Base-by-base conservation (phyloP, 2,329 filamentous ascomycete species). In the Coniochaeta ligniaria region DNA sequence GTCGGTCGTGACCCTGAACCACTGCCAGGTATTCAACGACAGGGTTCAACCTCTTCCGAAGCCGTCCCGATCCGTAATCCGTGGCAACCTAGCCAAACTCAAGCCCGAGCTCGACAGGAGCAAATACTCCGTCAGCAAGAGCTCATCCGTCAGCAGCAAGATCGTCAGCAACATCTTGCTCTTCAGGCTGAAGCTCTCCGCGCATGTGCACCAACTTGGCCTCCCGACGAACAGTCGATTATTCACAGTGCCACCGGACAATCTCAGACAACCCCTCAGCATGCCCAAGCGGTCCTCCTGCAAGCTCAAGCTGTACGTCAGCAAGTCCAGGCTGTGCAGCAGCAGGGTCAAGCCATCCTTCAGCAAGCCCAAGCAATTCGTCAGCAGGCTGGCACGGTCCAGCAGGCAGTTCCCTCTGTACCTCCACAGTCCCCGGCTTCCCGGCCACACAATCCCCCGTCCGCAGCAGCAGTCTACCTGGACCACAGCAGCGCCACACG, bases 401-500 rank as follows among this genome's bases (percentile, higher is more conserved):
- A 36, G 12, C 35, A 36, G 12, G 12, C 12, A 36, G 8, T 14
- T 12, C 8, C 35, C 3, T 36, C 38, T 4, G 38, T 43, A 3
- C 6, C 5, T 11, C 43, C 24, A 47, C 47, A 31, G 3, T 3
- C n/a, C 14, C 22, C 26, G 31, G 24, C 24, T 31, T 28, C 26
- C 47, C 22, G 47, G 24, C 47, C 47, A 52, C 24, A 52, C 6
- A 5, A 52, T 17, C 47, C 47, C 5, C 22, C 11, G 9, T 52
- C 47, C 22, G 47, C 47, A 28, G 14, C 47, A 22, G 47, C 47
- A 52, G 47, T 14, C 22, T 52, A 17, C 26, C 26, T 52, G 16
- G 47, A 72, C 8, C 77, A 82, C 67, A 74, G 75, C 3, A 69
- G 69, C 20, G 78, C 67, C 24, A 68, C 69, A 54, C 74, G 77